phyloP scores from a whole-genome alignment of 371 early-diverging fungal species.

The Mucor piriformis region DNA sequence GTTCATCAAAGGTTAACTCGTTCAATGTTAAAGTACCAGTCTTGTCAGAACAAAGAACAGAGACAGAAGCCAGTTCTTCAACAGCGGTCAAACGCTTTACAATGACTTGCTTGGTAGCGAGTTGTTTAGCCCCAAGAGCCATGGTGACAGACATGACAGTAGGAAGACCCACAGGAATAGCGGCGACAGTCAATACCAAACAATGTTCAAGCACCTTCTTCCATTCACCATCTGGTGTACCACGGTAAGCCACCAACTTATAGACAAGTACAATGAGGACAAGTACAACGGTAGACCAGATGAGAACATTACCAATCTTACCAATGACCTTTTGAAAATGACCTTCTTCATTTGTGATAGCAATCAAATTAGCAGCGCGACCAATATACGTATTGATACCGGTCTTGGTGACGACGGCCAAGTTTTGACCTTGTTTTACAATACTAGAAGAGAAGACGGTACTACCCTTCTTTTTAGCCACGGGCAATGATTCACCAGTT shows the following conservation, averaged over 20 bases:
- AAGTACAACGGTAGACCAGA: conserved; percentile 73
- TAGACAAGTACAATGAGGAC: conserved; percentile 80
- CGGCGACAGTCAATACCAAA: conserved; percentile 34
- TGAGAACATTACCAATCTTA: conserved; percentile 81
- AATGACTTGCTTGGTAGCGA: conserved; percentile 92
- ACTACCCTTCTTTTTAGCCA: conserved; percentile 75
- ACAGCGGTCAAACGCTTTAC: conserved; percentile 93
- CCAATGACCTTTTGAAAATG: conserved; percentile 88
- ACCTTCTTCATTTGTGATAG: conserved; percentile 80
- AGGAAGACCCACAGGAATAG: conserved; percentile 93
- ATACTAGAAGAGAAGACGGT: conserved; percentile 86
- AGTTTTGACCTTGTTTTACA: conserved; percentile 85
- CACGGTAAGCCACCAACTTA: conserved; percentile 49
- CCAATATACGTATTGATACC: conserved; percentile 90
- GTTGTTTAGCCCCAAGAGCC: conserved; percentile 90
- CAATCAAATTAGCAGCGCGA: conserved; percentile 85
- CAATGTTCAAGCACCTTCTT: conserved; percentile 61
- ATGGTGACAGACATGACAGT: conserved; percentile 95
- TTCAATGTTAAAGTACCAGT: conserved; percentile 95
- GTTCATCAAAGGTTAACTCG: conserved; percentile 84
- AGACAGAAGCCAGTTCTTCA: conserved; percentile 92
- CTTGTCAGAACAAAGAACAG: conserved; percentile 93
- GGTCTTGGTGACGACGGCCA: conserved; percentile 85
- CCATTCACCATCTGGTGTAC: conserved; percentile 41
- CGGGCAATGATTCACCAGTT: conserved; percentile 95